phyloP scores from a whole-genome alignment of 2,329 filamentous ascomycete genomes.

The Colletotrichum australisinense region DNA sequence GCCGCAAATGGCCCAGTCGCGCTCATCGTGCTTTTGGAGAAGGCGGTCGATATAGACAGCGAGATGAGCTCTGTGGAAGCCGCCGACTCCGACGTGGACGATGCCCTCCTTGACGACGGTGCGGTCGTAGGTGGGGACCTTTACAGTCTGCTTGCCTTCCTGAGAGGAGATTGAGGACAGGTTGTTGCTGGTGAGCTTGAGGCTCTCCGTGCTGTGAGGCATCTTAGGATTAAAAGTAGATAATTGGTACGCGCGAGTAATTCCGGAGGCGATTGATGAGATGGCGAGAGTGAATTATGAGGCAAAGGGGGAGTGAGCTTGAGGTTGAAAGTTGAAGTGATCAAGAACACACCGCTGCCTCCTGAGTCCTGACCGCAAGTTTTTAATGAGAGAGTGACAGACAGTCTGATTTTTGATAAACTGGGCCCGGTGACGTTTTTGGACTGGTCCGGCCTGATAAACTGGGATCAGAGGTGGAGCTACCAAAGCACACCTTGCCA shows the following conservation, averaged over 20 bases:
- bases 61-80: slow-evolving; percentile 65
- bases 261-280: background rate
- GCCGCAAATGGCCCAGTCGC: slow-evolving; percentile 62
- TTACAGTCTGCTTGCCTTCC: slow-evolving; percentile 32
- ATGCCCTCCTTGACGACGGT: slow-evolving; percentile 62
- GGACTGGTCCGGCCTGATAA: background rate
- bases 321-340: background rate
- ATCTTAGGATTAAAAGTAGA: slow-evolving; percentile 16
- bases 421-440: background rate
- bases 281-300: background rate
- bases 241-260: background rate
- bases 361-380: background rate
- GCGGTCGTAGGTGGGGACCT: slow-evolving; percentile 56
- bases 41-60: slow-evolving; percentile 63
- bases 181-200: slow-evolving; percentile 33
- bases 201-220: slow-evolving; percentile 35
- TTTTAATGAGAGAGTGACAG: background rate
- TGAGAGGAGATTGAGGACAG: slow-evolving; percentile 29
- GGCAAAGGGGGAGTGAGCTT: background rate
- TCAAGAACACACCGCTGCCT: background rate
- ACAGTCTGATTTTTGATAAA: background rate
- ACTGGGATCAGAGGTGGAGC: background rate
- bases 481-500: background rate
- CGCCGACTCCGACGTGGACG: slow-evolving; percentile 65
- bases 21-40: slow-evolving; percentile 57